A percentile compares a stretch with the other conserved stretches of the same genome.
Evolutionary conservation across 1,139 yeast genomes (phyloP).

Genomic region (Hemisphaericaspora xylofermentans): DNA sequence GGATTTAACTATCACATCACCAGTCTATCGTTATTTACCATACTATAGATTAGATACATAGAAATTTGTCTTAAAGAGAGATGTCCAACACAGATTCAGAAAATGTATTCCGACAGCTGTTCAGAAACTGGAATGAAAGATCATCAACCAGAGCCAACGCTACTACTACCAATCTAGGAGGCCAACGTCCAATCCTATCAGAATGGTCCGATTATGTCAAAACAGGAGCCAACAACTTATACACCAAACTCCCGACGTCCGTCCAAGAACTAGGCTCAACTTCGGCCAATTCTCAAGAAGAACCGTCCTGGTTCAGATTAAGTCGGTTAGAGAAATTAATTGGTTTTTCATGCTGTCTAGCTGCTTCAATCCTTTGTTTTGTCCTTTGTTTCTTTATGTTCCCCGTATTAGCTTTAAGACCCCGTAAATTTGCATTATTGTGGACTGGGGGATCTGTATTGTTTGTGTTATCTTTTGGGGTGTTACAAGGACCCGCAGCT

Average conservation of each 20-base stretch:
- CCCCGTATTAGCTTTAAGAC: conserved; percentile 87
- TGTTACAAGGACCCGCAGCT: conserved; percentile 86
- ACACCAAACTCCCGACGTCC: conserved; percentile 38
- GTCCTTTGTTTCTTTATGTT: conserved; percentile 77
- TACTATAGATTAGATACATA: too few species aligned
- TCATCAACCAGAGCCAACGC: conserved; percentile 14
- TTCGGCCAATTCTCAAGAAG: conserved; percentile 21
- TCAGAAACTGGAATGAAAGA: conserved; percentile 40
- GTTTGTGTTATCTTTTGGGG: conserved; percentile 86
- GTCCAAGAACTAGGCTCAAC: conserved; percentile 15
- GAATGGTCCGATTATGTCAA: conserved; percentile 50
- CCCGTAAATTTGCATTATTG: conserved; percentile 82
- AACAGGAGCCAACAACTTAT: conserved; percentile 42
- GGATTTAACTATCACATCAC: too few species aligned
- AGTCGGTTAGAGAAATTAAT: conserved; percentile 78
- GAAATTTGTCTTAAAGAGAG: too few species aligned
- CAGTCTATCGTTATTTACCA: too few species aligned
- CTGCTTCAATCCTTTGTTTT: conserved; percentile 78
- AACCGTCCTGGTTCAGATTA: conserved; percentile 57
- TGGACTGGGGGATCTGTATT: conserved; percentile 92
- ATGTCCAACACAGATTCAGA: conserved; percentile 33
- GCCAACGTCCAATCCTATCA: conserved; percentile 29
- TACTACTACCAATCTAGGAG: conserved; percentile 7
- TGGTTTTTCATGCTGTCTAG: conserved; percentile 74
- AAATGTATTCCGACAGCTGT: conserved; percentile 42